Base-by-base conservation (phyloP, 2,329 filamentous ascomycete genomes). In the Mycosphaerella sp. region DNA sequence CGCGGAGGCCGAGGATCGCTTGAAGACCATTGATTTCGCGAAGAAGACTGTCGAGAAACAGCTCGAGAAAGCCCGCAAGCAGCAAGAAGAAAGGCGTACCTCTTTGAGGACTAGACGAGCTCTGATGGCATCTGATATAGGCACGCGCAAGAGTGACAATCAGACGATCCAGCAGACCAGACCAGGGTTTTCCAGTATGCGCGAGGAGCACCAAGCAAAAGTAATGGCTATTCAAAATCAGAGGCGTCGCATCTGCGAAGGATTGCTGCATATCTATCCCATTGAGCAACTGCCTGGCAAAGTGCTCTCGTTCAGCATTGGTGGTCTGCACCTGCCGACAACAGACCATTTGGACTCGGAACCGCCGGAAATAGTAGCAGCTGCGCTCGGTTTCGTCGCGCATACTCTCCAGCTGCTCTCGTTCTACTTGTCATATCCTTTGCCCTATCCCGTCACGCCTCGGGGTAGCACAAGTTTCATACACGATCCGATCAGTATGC, bases 201-300 rank as follows among this genome's bases (percentile, higher is more conserved):
- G 57, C 16, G 55, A 59, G 4, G 60, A 64, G 36, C 54, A 61
- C 44, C 44, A 76, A 42, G 52, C 54, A 16, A 82, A 79, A 0
- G 75, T 76, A 37, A 81, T 85, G 44, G 80, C 82, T 16, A 85
- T 89, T n/a, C 81, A 79, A 52, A 88, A 86, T n/a, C 93, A 97
- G 68, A 81, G 90, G 17, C 82, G 90, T 12, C 85, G 93, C 32
- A 87, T 97, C 49, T 90, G 89, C 67, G 84, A 93, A 59, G 89
- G 95, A 58, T 75, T 98, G 0, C 74, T 82, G 10, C 73, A 75
- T 21, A 87, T 96, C 50, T 96, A 90, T 65, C 83, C 86, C 3
- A 95, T 98, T 53, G 79, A 82, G 7, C 85, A 89, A 2, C 68
- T 83, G 6, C 70, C 74, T 2, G 73, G 75, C 49, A 77, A 78